phyloP scores from a whole-genome alignment of 2,329 filamentous ascomycete genomes.

The Fusarium graminum region DNA sequence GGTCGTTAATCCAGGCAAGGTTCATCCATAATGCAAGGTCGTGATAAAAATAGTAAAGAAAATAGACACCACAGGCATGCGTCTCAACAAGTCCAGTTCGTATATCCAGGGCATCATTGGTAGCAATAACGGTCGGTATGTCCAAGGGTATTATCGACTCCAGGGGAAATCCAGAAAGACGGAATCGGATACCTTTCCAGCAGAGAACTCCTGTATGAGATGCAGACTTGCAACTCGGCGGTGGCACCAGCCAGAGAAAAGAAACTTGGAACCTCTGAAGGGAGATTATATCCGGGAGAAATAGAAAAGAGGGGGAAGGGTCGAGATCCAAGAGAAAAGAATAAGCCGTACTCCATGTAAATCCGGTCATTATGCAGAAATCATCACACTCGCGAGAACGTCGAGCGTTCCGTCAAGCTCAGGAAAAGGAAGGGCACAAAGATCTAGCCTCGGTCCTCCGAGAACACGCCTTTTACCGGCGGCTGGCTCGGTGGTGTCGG shows the following conservation, averaged over 20 bases:
- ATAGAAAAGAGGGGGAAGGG: slow-evolving; percentile 45
- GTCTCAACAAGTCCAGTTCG: slow-evolving; percentile 42
- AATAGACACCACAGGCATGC: slow-evolving; percentile 42
- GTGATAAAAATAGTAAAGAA: slow-evolving; percentile 44
- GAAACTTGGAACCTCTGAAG: slow-evolving; percentile 41
- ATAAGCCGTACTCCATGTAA: slow-evolving; percentile 48
- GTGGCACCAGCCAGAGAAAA: slow-evolving; percentile 46
- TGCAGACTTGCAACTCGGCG: slow-evolving; percentile 51
- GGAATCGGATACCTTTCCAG: slow-evolving; percentile 46
- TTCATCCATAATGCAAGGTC: slow-evolving; percentile 49
- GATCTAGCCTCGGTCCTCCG: slow-evolving; percentile 41
- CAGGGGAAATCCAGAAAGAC: slow-evolving; percentile 39
- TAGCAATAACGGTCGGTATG: slow-evolving; percentile 44
- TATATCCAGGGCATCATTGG: slow-evolving; percentile 44
- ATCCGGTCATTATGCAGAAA: slow-evolving; percentile 50
- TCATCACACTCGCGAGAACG: slow-evolving; percentile 50
- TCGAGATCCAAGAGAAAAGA: slow-evolving; percentile 44
- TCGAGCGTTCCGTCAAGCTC: slow-evolving; percentile 41
- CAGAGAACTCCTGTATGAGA: slow-evolving; percentile 41
- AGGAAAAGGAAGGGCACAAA: slow-evolving; percentile 36
- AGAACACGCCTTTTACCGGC: slow-evolving; percentile 51
- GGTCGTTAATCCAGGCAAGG: slow-evolving; percentile 46
- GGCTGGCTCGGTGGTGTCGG: slow-evolving; percentile 56
- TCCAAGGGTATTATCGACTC: slow-evolving; percentile 47
- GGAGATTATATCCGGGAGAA: slow-evolving; percentile 45